A percentile compares a stretch with the other conserved stretches of the same genome.
phyloP scores from a whole-genome alignment of 306 rosid species.

The Acacia melanoxylon region DNA sequence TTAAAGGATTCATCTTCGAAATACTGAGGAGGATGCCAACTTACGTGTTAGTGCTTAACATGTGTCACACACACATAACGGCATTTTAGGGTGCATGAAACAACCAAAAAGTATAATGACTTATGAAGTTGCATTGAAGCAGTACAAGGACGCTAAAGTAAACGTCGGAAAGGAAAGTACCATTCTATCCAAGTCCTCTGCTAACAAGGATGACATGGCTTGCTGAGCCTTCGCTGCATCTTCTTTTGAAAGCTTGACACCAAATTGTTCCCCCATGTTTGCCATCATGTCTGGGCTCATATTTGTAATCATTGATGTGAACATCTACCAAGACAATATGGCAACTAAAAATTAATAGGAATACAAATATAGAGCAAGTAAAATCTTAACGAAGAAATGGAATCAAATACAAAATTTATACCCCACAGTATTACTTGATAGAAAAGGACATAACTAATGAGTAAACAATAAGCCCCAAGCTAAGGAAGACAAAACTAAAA shows the following conservation, averaged over 20 bases:
- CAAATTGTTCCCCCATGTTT: slow-evolving; percentile 92
- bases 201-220: slow-evolving; percentile 88
- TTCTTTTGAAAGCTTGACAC: slow-evolving; percentile 78
- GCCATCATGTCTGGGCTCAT: slow-evolving; percentile 99
- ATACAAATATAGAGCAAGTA: background rate
- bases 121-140: background rate
- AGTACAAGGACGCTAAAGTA: background rate
- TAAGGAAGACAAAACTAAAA: slow-evolving; percentile 14
- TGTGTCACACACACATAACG: background rate
- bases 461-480: slow-evolving; percentile 8
- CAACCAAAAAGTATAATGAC: background rate
- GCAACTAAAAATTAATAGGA: slow-evolving; percentile 18
- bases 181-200: slow-evolving; percentile 87
- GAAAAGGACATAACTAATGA: slow-evolving; percentile 7
- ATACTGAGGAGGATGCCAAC: background rate
- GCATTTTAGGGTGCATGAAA: background rate
- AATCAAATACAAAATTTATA: background rate
- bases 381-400: background rate
- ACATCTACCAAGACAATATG: slow-evolving; percentile 65
- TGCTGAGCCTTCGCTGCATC: slow-evolving; percentile 87
- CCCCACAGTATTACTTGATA: slow-evolving; percentile 3
- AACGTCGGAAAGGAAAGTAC: slow-evolving; percentile 41
- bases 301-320: slow-evolving; percentile 82
- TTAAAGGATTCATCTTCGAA: slow-evolving; percentile 18
- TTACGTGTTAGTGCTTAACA: background rate